phyloP scores from a whole-genome alignment of 257 asterid genomes.

The Nicotiana attenuata region DNA sequence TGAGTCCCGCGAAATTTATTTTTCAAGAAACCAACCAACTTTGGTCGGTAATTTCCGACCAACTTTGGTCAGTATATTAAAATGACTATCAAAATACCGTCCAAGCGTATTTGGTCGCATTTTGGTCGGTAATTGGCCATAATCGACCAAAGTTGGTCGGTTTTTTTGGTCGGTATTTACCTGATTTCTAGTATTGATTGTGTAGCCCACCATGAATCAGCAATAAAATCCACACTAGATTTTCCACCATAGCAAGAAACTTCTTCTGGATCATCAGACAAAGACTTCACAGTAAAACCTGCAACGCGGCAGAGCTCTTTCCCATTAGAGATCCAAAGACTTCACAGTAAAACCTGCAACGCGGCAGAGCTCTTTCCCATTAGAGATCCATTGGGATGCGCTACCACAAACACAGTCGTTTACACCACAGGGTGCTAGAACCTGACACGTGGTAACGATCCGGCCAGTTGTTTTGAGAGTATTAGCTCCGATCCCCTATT shows the following conservation, averaged over 20 bases:
- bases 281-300: constrained; percentile 68
- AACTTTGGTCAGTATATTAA: too few species aligned
- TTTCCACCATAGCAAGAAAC: constrained; percentile 81
- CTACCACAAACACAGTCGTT: constrained; percentile 89
- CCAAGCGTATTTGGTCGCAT: too few species aligned
- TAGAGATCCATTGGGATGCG: constrained; percentile 92
- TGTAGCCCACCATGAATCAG: constrained; percentile 61
- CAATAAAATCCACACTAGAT: constrained; percentile 58
- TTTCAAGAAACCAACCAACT: too few species aligned
- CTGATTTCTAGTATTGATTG: too few species aligned
- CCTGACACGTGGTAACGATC: constrained; percentile 38
- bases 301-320: constrained; percentile 89
- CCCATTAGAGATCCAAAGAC: constrained; percentile 83
- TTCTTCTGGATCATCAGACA: constrained; percentile 45
- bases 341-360: constrained; percentile 78
- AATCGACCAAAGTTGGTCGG: too few species aligned
- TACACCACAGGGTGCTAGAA: constrained; percentile 77
- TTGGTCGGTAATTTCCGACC: too few species aligned
- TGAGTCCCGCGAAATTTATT: too few species aligned
- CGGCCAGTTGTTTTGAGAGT: too few species aligned
- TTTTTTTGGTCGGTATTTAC: too few species aligned
- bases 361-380: constrained; percentile 95
- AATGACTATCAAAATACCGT: too few species aligned
- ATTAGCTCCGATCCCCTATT: too few species aligned
- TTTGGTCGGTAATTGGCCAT: too few species aligned